Evolutionary conservation across 192 early-diverging fungal species (phyloP), one percentile per base, ranked within the genome.

Genomic region (Cetraspora pellucida): DNA sequence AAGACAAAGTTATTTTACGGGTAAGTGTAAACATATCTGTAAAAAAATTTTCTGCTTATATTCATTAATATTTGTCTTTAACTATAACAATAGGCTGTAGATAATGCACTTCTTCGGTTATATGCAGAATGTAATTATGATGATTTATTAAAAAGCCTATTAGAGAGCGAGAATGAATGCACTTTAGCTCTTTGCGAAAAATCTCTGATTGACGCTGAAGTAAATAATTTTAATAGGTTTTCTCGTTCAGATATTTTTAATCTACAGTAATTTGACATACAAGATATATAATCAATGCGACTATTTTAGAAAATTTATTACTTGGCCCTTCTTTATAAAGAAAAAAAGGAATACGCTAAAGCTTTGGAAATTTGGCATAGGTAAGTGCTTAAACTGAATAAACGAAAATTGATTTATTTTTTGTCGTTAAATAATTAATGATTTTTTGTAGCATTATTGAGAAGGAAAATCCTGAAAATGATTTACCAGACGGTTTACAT

Each of bases 361-460:
- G 78, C 83, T 4, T 78, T 95, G 63, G 88, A 90, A 23, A 78
- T 92, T 13, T 92, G 90, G 91, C 85, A 82, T 68, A 82, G 81
- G 92, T 93, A 82, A 49, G 78, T 66, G 46, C 17, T 57, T 50
- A 31, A 3, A 9, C 47, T 8, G 1, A 19, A 25, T n/a, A 10
- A n/a, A 16, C 13, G 8, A 50, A 31, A 45, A 31, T 21, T 2
- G n/a, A 58, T 14, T 4, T 21, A 10, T n/a, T 47, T 54, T 52
- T 77, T 46, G 23, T 7, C 16, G 5, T 72, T 13, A 23, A 19
- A 49, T 37, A 37, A 6, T 37, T 2, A 37, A 37, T 37, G 7
- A 37, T 37, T 37, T 37, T 31, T 43, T 55, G 54, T 2, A 75
- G 91, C 89, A 44, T 82, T 94, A 19, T 78, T 85, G 27, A 67